Percentiles rank a stretch among this genome's conserved stretches.
phyloP scores from a whole-genome alignment of 768 basidiomycete species.

The Macrolepiota fuliginosa region DNA sequence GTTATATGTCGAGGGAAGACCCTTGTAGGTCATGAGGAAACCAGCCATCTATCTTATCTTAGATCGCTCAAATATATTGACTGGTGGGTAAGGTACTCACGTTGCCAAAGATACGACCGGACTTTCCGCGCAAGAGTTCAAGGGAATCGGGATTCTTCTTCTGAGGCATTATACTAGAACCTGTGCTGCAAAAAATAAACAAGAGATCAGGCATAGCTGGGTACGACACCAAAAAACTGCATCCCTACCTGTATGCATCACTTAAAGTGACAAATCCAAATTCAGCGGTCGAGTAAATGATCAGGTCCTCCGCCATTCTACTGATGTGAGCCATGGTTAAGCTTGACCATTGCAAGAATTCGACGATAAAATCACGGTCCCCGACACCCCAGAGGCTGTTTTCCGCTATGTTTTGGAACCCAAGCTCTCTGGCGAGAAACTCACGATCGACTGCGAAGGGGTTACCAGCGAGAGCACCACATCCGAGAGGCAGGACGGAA shows the following conservation, averaged over 20 bases:
- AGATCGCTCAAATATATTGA: neutral
- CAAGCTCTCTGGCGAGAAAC: conserved; percentile 87
- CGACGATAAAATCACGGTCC: conserved; percentile 95
- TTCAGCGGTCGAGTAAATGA: conserved; percentile 95
- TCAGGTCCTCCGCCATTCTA: conserved; percentile 92
- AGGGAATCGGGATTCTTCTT: conserved; percentile 99
- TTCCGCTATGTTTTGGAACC: conserved; percentile 84
- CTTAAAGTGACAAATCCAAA: conserved; percentile 96
- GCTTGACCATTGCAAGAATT: conserved; percentile 96
- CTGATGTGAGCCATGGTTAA: conserved; percentile 92
- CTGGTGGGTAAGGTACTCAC: conserved; percentile 36
- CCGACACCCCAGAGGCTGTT: conserved; percentile 97
- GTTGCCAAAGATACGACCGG: conserved; percentile 91
- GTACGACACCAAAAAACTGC: neutral
- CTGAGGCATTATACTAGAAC: conserved; percentile 99
- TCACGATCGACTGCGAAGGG: conserved; percentile 93
- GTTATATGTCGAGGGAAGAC: conserved; percentile 97
- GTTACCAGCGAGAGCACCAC: conserved; percentile 94
- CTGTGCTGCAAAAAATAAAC: conserved; percentile 61
- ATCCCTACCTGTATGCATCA: conserved; percentile 87
- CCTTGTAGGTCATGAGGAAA: conserved; percentile 96
- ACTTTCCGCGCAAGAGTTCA: conserved; percentile 93
- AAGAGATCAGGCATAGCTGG: neutral
- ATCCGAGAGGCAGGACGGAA: conserved; percentile 91
- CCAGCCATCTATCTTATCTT: conserved; percentile 75